These are phyloP conservation scores for Chlorencoelia australis DNA, from an alignment of 2,329 filamentous ascomycete genomes.

Conservation along the genomic window DNA sequence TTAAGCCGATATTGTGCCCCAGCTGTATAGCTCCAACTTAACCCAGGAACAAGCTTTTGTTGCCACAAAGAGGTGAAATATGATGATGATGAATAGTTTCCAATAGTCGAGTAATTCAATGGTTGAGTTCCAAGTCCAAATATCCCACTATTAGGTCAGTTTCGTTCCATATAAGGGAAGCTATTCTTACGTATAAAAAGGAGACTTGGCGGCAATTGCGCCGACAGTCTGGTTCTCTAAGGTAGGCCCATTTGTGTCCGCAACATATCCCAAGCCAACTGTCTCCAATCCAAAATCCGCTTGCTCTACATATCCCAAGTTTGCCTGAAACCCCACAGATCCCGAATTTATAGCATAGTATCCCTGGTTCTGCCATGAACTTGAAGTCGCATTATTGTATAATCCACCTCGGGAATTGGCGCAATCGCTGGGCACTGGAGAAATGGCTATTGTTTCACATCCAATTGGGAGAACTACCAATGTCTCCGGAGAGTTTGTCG, in stretches of 20 bases:
- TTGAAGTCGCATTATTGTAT: constrained; percentile 43
- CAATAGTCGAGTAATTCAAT: constrained; percentile 29
- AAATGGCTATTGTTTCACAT: constrained; percentile 27
- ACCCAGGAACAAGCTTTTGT: constrained; percentile 28
- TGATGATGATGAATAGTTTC: constrained; percentile 28
- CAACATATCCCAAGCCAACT: constrained; percentile 12
- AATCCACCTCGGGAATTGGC: constrained; percentile 43
- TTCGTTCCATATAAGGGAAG: background rate
- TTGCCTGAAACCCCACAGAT: constrained; percentile 30
- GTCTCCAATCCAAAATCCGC: constrained; percentile 17
- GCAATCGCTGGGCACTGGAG: constrained; percentile 27
- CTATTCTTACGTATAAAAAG: constrained; percentile 29
- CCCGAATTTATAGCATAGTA: constrained; percentile 29
- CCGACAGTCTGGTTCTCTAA: constrained; percentile 16
- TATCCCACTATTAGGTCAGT: constrained; percentile 25
- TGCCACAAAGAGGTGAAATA: constrained; percentile 30
- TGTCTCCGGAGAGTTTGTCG: constrained; percentile 30
- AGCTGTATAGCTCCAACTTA: constrained; percentile 51
- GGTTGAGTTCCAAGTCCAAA: constrained; percentile 32
- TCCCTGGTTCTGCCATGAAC: constrained; percentile 38
- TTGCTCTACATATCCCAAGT: constrained; percentile 28
- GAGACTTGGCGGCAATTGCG: constrained; percentile 25
- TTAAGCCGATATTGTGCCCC: constrained; percentile 51
- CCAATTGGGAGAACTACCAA: constrained; percentile 26
- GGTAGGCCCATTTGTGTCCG: constrained; percentile 15